Percentiles rank a stretch among this genome's conserved stretches.
Evolutionary conservation across 345 rosid species (phyloP).

Genomic region (Xanthoceras sorbifolium): DNA sequence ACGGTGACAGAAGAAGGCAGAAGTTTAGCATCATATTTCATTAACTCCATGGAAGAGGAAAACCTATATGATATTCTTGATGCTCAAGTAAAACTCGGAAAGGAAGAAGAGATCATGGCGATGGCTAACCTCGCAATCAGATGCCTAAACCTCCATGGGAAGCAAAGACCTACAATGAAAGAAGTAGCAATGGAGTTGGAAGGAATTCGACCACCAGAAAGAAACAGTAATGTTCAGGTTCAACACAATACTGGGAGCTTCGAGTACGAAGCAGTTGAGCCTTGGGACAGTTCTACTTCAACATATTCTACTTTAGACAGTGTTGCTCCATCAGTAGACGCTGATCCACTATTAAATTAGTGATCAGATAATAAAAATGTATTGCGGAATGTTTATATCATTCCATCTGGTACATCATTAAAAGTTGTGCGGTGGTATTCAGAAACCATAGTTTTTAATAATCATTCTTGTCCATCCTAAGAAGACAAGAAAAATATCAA

Average conservation of each 20-base stretch:
- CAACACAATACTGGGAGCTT: no score
- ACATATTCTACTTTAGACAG: no score
- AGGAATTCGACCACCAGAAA: background rate
- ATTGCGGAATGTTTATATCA: no score
- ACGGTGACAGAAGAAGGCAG: background rate
- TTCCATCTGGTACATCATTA: no score
- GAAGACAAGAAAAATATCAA: no score
- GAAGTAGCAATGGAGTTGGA: slow-evolving; percentile 8
- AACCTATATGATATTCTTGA: background rate
- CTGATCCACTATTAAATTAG: no score
- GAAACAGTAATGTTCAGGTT: background rate
- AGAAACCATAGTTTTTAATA: no score
- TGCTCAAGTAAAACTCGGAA: background rate
- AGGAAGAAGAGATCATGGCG: background rate
- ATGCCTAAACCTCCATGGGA: background rate
- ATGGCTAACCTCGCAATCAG: background rate
- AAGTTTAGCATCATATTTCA: background rate
- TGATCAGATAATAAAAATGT: no score
- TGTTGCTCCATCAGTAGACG: no score
- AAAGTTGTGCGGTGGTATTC: no score
- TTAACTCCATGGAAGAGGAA: background rate
- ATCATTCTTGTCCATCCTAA: no score
- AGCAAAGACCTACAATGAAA: slow-evolving; percentile 3
- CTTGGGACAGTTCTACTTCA: no score
- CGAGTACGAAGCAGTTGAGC: background rate